Percentiles rank a stretch among this genome's conserved stretches.
These are phyloP conservation scores for Penicillium arizonense DNA, from an alignment of 495 filamentous ascomycete species.

Conservation along the genomic window DNA sequence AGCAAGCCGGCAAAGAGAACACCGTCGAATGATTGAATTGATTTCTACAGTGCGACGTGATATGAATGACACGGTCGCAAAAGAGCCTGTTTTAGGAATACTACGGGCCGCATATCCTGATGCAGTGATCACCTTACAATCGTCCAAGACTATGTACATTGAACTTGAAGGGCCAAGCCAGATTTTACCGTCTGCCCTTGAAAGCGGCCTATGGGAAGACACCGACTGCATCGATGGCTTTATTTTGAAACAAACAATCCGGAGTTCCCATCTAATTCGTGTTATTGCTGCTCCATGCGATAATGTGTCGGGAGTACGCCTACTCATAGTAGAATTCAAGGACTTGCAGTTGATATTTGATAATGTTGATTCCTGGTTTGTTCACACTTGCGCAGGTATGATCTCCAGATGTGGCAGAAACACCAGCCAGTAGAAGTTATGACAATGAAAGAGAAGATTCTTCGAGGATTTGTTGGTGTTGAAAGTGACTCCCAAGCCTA, in stretches of 20 bases:
- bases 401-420: conserved; percentile 17
- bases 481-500: neutral
- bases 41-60: conserved; percentile 3
- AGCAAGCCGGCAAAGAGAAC: conserved; percentile 13
- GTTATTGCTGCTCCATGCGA: conserved; percentile 10
- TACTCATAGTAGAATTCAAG: conserved; percentile 14
- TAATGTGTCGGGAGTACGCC: conserved; percentile 8
- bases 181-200: conserved; percentile 1
- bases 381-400: conserved; percentile 10
- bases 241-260: conserved; percentile 11
- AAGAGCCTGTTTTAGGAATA: neutral
- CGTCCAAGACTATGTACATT: conserved; percentile 1
- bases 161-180: conserved; percentile 8
- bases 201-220: conserved; percentile 16
- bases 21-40: conserved; percentile 12
- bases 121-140: conserved; percentile 6
- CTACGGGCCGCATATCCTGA: conserved; percentile 1
- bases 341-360: conserved; percentile 16
- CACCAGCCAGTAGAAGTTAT: conserved; percentile 8
- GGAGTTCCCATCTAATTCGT: conserved; percentile 1
- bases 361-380: conserved; percentile 16
- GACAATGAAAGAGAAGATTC: conserved; percentile 20
- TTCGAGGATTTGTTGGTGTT: conserved; percentile 1
- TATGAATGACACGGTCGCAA: neutral
- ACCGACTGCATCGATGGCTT: conserved; percentile 11